Evolutionary conservation across 2,329 filamentous ascomycete genomes (phyloP), one percentile per base, ranked within the genome.

Genomic region (Ceratocystis smalleyi): DNA sequence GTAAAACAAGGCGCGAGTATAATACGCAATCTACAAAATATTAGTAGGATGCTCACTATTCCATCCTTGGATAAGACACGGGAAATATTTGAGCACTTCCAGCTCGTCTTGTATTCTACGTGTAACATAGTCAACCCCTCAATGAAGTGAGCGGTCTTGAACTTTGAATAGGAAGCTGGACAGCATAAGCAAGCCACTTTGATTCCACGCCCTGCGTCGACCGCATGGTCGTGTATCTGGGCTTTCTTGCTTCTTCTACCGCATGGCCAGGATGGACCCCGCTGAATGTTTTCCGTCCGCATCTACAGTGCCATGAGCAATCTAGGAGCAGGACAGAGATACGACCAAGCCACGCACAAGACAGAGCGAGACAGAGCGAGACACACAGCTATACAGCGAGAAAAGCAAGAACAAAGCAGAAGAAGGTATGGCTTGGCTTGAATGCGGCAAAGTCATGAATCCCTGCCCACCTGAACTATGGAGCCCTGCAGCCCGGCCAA

Each of bases 391-490:
- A 12, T 15, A 40, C 35, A 1, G 10, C 15, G 4, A 5, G 35
- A 40, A 40, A 40, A 40, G 4, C 10, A 32, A 57, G 40, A 59
- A 51, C 12, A 55, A 55, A 51, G 43, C 19, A 61, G 15, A 60
- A 43, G 22, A 61, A 2, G 27, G 30, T 17, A 35, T 10, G 54
- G 54, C 10, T 40, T 10, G 54, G 54, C 10, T 40, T 35, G 35
- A 10, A 19, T 61, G 40, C 59, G 10, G 8, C 35, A 40, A 12
- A 12, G 35, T 15, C 35, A 60, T 35, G 24, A 32, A 61, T 24
- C 63, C 55, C 43, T 62, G 59, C 30, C n/a, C 47, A 30, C 35
- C 60, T 65, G 59, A 62, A 62, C 59, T 61, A 59, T 47, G 59
- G 32, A 62, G 35, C 45, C 22, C 24, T 57, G 27, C 54, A 57